Percentiles rank a stretch among this genome's conserved stretches.
Conservation (phyloP, 2,329 filamentous ascomycete species). For the Orbilia brochopaga region DNA sequence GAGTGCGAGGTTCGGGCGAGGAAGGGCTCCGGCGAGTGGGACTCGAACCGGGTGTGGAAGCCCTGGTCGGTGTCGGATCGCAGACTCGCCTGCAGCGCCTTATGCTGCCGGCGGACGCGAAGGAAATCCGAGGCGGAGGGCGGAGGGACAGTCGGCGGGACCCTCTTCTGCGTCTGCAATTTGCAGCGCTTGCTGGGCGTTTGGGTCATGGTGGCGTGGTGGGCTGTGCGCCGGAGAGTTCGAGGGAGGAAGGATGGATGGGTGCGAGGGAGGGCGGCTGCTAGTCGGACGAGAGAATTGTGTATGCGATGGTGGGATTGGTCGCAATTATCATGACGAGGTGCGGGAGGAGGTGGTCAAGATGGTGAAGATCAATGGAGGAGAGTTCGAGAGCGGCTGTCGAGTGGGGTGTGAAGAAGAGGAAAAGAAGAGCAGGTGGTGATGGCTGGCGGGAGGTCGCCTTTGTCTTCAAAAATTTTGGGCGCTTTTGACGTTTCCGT, state of each 20-base stretch:
- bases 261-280: no score
- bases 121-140: conserved; percentile 25
- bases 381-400: neutral
- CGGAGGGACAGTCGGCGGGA: conserved; percentile 1
- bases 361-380: no score
- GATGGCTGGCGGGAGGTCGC: neutral
- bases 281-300: no score
- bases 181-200: conserved; percentile 30
- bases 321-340: no score
- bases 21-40: conserved; percentile 33
- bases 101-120: conserved; percentile 23
- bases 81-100: conserved; percentile 29
- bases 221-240: no score
- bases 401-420: neutral
- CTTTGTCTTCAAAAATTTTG: conserved; percentile 2
- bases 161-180: conserved; percentile 6
- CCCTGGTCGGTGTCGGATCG: conserved; percentile 36
- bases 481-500: conserved; percentile 7
- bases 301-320: no score
- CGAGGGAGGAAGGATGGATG: no score
- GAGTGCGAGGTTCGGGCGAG: conserved; percentile 5
- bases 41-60: conserved; percentile 25
- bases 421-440: neutral
- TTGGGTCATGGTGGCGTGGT: conserved; percentile 19
- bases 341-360: no score